Evolutionary conservation across 2,329 filamentous ascomycete species (phyloP), one percentile per base, ranked within the genome.

Genomic region (Talaromyces sp.): DNA sequence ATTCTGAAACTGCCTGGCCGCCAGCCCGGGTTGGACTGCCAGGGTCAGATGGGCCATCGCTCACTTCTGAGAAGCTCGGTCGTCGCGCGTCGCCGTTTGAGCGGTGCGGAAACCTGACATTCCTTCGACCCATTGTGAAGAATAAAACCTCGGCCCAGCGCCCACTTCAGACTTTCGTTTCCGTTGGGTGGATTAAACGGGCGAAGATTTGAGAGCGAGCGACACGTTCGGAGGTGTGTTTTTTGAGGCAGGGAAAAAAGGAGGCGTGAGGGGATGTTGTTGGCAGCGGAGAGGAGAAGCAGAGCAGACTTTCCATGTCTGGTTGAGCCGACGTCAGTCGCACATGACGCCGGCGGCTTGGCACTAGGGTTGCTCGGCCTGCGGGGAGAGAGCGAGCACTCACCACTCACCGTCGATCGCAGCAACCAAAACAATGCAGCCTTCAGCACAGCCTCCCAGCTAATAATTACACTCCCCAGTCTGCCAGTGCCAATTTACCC

Each of bases 1-100:
- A 68, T 52, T 72, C 66, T 58, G 43, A 29, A 54, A 56, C 35
- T 26, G 46, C 19, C 21, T 38, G 70, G 67, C 59, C 73, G 69
- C 29, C 27, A 35, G 31, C 19, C 26, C 21, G 29, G 7, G 26
- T 51, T 14, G 56, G 50, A 41, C 43, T 38, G 13, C 43, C 26
- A 17, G 32, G 29, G 14, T 31, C 49, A 24, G 53, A 55, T 31
- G 55, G 56, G 24, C 50, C 56, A 31, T 62, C 60, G 61, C 60
- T 59, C 43, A 46, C 26, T 51, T 62, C 60, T 62, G 60, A 62
- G 43, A 59, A 26, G 49, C 57, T 62, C n/a, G 56, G 46, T 35
- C 60, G 60, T 27, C 35, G 26, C n/a, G 51, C 51, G 57, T 62
- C 60, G 60, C 60, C 60, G 32, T 62, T 62, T 35, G 58, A 62